Percentiles rank a stretch among this genome's conserved stretches.
phyloP scores from a whole-genome alignment of 768 basidiomycete species.

The Hydnum rufescens region DNA sequence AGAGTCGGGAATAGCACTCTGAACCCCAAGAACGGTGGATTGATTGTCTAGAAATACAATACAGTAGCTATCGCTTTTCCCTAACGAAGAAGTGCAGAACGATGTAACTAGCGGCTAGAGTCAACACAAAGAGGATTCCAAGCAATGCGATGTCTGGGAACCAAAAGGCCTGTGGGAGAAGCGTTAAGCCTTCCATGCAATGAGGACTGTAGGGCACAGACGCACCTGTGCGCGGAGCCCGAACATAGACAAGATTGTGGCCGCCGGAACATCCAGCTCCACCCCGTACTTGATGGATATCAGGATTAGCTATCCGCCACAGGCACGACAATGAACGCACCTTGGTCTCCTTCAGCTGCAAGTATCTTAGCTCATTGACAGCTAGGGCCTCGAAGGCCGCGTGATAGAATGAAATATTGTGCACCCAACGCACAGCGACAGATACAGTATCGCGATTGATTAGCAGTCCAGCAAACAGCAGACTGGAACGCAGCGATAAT shows the following conservation, averaged over 20 bases:
- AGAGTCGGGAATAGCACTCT: background rate
- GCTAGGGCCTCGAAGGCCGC: slow-evolving; percentile 93
- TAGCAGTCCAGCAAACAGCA: slow-evolving; percentile 86
- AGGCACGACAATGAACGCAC: slow-evolving; percentile 25
- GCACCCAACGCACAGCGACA: slow-evolving; percentile 58
- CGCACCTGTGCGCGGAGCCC: slow-evolving; percentile 72
- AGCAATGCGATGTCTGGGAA: slow-evolving; percentile 87
- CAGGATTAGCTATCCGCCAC: background rate
- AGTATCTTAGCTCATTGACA: slow-evolving; percentile 91
- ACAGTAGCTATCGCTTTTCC: slow-evolving; percentile 32
- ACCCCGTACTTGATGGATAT: slow-evolving; percentile 58
- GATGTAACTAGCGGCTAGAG: slow-evolving; percentile 58
- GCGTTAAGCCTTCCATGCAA: slow-evolving; percentile 7
- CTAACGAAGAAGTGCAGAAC: slow-evolving; percentile 77
- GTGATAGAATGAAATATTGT: slow-evolving; percentile 93
- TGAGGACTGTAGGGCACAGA: background rate
- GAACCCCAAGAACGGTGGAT: background rate
- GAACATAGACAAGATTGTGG: slow-evolving; percentile 85
- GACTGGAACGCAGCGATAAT: slow-evolving; percentile 24
- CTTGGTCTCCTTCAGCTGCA: slow-evolving; percentile 81
- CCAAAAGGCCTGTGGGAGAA: slow-evolving; percentile 67
- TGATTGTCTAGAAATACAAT: background rate
- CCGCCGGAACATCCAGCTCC: slow-evolving; percentile 89
- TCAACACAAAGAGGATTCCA: slow-evolving; percentile 66
- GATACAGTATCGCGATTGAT: slow-evolving; percentile 83